phyloP scores from a whole-genome alignment of 768 basidiomycete species.

The Kondoa subrosea region DNA sequence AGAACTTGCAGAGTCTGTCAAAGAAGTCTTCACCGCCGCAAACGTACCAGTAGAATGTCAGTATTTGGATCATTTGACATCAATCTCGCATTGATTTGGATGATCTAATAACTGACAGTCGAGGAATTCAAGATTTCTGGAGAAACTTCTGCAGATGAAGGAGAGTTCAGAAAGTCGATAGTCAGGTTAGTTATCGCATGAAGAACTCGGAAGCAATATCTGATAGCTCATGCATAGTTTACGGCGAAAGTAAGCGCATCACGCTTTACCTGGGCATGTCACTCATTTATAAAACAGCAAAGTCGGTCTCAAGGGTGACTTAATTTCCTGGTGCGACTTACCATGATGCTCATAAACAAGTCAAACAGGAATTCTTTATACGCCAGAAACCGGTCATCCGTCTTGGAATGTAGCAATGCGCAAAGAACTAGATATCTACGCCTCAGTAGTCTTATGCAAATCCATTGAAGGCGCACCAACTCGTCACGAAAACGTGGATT shows the following conservation, averaged over 20 bases:
- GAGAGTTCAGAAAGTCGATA: conserved; percentile 92
- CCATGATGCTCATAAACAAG: background rate
- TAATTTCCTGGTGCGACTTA: conserved; percentile 2
- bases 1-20: conserved; percentile 95
- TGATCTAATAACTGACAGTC: too few species aligned
- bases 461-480: conserved; percentile 90
- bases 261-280: too few species aligned
- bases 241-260: too few species aligned
- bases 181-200: conserved; percentile 91
- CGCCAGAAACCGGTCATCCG: conserved; percentile 85
- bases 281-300: conserved; percentile 93
- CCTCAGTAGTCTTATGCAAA: conserved; percentile 95
- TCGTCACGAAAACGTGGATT: conserved; percentile 90
- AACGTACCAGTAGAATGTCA: conserved; percentile 88
- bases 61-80: too few species aligned
- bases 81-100: too few species aligned
- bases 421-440: conserved; percentile 97
- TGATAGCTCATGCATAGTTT: too few species aligned
- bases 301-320: conserved; percentile 87
- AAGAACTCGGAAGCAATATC: too few species aligned
- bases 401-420: conserved; percentile 99
- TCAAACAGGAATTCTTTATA: conserved; percentile 79
- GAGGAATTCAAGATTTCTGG: conserved; percentile 97
- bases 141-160: conserved; percentile 82
- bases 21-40: conserved; percentile 92